Evolutionary conservation across 2,329 filamentous ascomycete species (phyloP), one percentile per base, ranked within the genome.

Genomic region (Xylaria sp.): DNA sequence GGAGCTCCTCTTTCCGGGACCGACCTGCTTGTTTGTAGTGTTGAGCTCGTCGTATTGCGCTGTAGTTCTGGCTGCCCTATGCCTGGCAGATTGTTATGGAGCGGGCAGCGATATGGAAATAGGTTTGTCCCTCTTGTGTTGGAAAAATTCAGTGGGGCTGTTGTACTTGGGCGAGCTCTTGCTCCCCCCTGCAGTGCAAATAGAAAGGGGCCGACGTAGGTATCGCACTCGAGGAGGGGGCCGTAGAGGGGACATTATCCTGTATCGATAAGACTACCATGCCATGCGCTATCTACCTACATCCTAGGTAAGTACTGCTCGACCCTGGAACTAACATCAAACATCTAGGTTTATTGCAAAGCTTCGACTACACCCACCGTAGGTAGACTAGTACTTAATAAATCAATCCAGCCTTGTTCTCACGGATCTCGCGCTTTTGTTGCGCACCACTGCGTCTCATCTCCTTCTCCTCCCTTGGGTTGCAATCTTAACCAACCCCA

Each of bases 101-200:
- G 62, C 44, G 38, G 60, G 60, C 42, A n/a, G 66, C 11, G 53
- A 48, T 69, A 56, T 64, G 42, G 51, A 26, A 46, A 60, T 46
- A 23, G 56, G 44, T 60, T 38, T 58, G 38, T 66, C n/a, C 38
- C 33, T 54, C 26, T 63, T 67, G 62, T 67, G 66, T 44, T 68
- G 60, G 61, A 69, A 72, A 72, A 72, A 72, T 66, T 68, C 66
- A 70, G 71, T 73, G 71, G 71, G 67, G 70, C 61, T 63, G 28
- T 23, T 57, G 48, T 31, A 28, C 7, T 15, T 63, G 2, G 28
- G 46, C 17, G 42, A 46, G 48, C 48, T 28, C 7, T 11, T 4
- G n/a, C n/a, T 38, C 1, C 38, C 5, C 11, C 11, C 36, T 5
- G 38, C 13, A 40, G 38, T 40, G 13, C 11, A 15, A 40, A 13